These are phyloP conservation scores for Nitzschia sp. DNA, from an alignment of 108 stramenopile genomes.

Conservation along the genomic window DNA sequence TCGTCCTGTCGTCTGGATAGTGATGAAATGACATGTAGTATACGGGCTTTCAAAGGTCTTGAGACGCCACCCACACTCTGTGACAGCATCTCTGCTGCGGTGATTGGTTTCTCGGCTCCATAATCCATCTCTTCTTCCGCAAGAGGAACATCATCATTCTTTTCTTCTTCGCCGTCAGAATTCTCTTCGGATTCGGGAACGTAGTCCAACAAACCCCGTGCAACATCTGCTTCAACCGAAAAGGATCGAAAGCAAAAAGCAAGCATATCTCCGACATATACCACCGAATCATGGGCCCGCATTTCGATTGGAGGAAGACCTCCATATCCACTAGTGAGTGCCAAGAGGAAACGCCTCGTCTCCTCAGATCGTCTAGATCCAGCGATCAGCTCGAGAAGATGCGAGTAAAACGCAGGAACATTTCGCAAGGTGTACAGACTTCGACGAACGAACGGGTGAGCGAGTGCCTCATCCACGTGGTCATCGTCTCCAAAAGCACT, in stretches of 20 bases:
- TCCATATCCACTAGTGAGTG: slow-evolving; percentile 72
- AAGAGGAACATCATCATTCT: neutral
- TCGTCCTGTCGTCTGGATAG: slow-evolving; percentile 54
- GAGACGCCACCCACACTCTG: slow-evolving; percentile 81
- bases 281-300: slow-evolving; percentile 86
- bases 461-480: slow-evolving; percentile 68
- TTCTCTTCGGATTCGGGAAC: slow-evolving; percentile 24
- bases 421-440: slow-evolving; percentile 60
- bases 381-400: slow-evolving; percentile 78
- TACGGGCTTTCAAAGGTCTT: slow-evolving; percentile 78
- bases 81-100: slow-evolving; percentile 55
- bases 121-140: slow-evolving; percentile 35
- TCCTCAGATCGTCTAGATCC: slow-evolving; percentile 62
- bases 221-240: slow-evolving; percentile 80
- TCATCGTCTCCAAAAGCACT: slow-evolving; percentile 40
- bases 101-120: slow-evolving; percentile 46
- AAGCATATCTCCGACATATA: slow-evolving; percentile 86
- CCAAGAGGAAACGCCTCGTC: slow-evolving; percentile 80
- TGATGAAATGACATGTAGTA: slow-evolving; percentile 67
- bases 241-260: slow-evolving; percentile 81
- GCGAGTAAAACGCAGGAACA: slow-evolving; percentile 73
- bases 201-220: slow-evolving; percentile 47
- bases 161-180: slow-evolving; percentile 16
- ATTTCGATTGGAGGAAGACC: slow-evolving; percentile 81
- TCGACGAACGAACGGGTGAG: slow-evolving; percentile 62